These are phyloP conservation scores for Sporothrix mexicana DNA, from an alignment of 2,329 filamentous ascomycete species.

Conservation along the genomic window DNA sequence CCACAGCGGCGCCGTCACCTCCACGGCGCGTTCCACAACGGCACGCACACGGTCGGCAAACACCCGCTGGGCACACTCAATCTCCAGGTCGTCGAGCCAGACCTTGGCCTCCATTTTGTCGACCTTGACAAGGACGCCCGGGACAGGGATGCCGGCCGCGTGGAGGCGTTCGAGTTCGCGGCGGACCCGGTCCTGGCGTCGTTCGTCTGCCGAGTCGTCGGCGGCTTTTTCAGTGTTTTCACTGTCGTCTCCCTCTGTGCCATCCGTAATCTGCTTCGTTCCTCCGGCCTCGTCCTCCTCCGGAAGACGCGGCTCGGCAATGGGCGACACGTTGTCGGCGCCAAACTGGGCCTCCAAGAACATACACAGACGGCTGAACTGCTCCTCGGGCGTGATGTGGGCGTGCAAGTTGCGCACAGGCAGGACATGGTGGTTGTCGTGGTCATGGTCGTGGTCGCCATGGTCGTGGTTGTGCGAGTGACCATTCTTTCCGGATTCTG, in stretches of 20 bases:
- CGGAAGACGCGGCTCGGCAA: constrained; percentile 67
- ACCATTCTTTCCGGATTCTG: constrained; percentile 62
- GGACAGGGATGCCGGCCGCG: constrained; percentile 85
- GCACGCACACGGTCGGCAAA: constrained; percentile 84
- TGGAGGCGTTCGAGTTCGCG: constrained; percentile 80
- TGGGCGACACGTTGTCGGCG: constrained; percentile 77
- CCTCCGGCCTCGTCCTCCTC: constrained; percentile 43
- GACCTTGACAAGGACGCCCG: constrained; percentile 83
- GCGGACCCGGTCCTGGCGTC: constrained; percentile 47
- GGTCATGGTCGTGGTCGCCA: constrained; percentile 44
- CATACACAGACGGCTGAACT: constrained; percentile 85
- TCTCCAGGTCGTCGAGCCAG: constrained; percentile 89
- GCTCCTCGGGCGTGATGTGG: constrained; percentile 72
- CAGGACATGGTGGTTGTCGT: constrained; percentile 47
- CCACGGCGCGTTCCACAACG: constrained; percentile 87
- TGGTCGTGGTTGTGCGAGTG: constrained; percentile 60
- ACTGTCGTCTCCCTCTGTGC: constrained; percentile 40
- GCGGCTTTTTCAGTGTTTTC: constrained; percentile 43
- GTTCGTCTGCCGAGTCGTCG: constrained; percentile 45
- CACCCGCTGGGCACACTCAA: constrained; percentile 81
- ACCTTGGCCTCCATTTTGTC: constrained; percentile 87
- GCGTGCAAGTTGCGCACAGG: constrained; percentile 73
- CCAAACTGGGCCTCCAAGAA: constrained; percentile 98
- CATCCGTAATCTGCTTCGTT: constrained; percentile 40
- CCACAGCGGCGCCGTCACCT: constrained; percentile 81